phyloP scores from a whole-genome alignment of 306 rosid species.

The Inga leiocalycina region DNA sequence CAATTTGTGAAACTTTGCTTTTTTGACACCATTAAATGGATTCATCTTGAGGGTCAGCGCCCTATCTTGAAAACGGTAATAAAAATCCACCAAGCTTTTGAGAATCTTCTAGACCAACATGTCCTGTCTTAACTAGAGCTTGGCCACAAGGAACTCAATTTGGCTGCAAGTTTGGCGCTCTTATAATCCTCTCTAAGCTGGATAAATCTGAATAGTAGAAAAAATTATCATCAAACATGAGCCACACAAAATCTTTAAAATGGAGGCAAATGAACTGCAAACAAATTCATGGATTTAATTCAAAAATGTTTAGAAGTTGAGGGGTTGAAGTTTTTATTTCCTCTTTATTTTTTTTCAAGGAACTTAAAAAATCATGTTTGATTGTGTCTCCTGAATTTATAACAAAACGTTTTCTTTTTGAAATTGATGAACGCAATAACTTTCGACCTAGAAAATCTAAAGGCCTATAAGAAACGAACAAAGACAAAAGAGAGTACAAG shows the following conservation, averaged over 20 bases:
- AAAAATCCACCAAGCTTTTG: slow-evolving; percentile 8
- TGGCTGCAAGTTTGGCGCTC: slow-evolving; percentile 92
- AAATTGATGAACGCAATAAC: not conserved
- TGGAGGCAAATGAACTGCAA: not conserved
- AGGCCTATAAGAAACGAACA: not conserved
- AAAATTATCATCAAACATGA: slow-evolving; percentile 33
- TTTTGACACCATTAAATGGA: slow-evolving; percentile 31
- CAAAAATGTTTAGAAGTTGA: not conserved
- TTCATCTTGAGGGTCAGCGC: slow-evolving; percentile 32
- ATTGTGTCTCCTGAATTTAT: not conserved
- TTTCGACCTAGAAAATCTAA: not conserved
- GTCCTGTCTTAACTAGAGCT: slow-evolving; percentile 46
- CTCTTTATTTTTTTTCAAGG: not conserved
- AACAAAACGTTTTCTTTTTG: not conserved
- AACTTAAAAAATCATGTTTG: too few species aligned
- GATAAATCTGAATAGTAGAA: slow-evolving; percentile 65
- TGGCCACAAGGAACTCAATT: slow-evolving; percentile 84
- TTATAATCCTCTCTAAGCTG: slow-evolving; percentile 96
- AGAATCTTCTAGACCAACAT: slow-evolving; percentile 26
- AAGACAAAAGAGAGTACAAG: not conserved
- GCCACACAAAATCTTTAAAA: not conserved
- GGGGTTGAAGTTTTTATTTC: not conserved
- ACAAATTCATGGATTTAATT: not conserved
- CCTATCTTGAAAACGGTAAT: slow-evolving; percentile 32
- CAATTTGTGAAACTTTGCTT: slow-evolving; percentile 14